Base-by-base conservation (phyloP, 148 eudicot genomes). In the Agrostemma githago region DNA sequence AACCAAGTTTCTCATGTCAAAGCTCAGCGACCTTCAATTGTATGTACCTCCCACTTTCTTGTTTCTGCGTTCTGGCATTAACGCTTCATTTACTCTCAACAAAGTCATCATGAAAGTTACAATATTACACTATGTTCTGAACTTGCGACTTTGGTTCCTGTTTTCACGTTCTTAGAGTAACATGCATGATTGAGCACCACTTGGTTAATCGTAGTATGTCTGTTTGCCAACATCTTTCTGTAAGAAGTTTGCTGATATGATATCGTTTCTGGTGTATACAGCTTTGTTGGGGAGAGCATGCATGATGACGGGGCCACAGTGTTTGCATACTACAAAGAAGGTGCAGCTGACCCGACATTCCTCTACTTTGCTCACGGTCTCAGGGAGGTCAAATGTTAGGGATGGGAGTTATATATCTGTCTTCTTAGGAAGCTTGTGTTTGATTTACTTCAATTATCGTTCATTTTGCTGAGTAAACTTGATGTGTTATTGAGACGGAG, bases 261-360 rank as follows among this genome's bases (percentile, higher is more conserved):
- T 46, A 4, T 42, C 1, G 1, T n/a, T 17, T 67, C 10, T 42
- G 15, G 1, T 59, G 60, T 64, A 26, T 26, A 71, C 82, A 85
- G 88, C 17, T 86, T 86, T 61, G 82, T 86, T 0, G 89, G 89
- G 15, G 87, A 84, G 85, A 82, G 89, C 80, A 82, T 84, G 89
- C 72, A 65, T 19, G 84, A 82, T 56, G 87, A 86, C 8, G 61
- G 76, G n/a, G 68, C 75, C 2, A 34, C 75, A 9, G 89, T 86
- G 3, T 82, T 84, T 59, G 89, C 89, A 17, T 82, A 86, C 79
- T 86, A 86, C 76, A 84, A 82, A 80, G 89, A 86, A 1, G 87
- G 84, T 42, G 85, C 87, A 2, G 61, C 89, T 5, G 82, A 86
- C 77, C 89, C 89, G 9, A 86, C 89, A 2, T 86, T 86, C 83